Evolutionary conservation across 441 rosid genomes (phyloP), one percentile per base, ranked within the genome.

Genomic region (Mallotus repandus): DNA sequence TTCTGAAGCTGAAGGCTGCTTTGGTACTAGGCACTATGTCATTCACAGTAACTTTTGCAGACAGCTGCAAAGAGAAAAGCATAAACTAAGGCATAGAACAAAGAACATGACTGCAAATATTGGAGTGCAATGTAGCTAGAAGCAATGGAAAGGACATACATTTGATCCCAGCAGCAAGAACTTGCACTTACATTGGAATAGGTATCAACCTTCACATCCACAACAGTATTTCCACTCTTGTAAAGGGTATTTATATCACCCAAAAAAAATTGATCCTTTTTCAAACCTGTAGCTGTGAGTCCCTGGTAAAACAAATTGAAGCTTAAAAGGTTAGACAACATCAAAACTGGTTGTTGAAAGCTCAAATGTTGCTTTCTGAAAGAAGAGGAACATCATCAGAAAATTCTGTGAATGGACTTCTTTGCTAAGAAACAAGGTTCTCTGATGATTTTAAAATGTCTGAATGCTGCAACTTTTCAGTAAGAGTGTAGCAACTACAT

Each of bases 141-240:
- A 46, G 22, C 15, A 78, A 48, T 8, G 41, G 55, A 60, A 71
- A 64, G 55, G 32, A n/a, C 45, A 25, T 58, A 81, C 25, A 66
- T 46, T 56, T 10, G 48, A 61, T 50, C 56, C 63, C 19, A 79
- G 57, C n/a, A 66, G 64, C 68, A 69, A 76, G 43, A 73, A 38
- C 41, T 53, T 68, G 72, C 72, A 3, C 79, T 71, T 87, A 90
- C 97, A 78, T 86, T 87, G 9, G 97, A 87, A 78, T 79, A 84
- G 66, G 87, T 84, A 79, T 92, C 92, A 76, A 92, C 83, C 87
- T 85, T 90, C 69, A 92, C 79, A 81, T 90, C 94, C 78, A 90
- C 91, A 57, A 73, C 75, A 76, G 96, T 84, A 62, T 84, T 86
- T 81, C 82, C 83, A 75, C 88, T 84, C 87, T 81, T 89, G 81